A percentile compares a stretch with the other conserved stretches of the same genome.
phyloP scores from a whole-genome alignment of 2,329 filamentous ascomycete genomes.

The Epichloe uncinata region DNA sequence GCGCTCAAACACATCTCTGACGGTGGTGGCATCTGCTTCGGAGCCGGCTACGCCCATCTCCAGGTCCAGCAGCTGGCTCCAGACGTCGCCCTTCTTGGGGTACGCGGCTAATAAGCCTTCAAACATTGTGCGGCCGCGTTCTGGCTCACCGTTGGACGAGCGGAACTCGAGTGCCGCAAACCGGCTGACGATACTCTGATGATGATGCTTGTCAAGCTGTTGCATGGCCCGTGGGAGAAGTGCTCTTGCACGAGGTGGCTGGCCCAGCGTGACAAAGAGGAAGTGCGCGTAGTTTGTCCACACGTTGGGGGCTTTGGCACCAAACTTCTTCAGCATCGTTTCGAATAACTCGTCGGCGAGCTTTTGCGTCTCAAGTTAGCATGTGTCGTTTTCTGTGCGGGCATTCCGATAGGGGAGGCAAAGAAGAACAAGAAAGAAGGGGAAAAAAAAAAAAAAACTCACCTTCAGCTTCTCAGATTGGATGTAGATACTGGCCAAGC shows the following conservation, averaged over 20 bases:
- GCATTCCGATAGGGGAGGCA: not conserved
- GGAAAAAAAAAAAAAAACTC: not conserved
- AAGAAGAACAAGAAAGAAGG: not conserved
- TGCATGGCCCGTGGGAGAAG: slow-evolving; percentile 77
- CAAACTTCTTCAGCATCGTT: slow-evolving; percentile 75
- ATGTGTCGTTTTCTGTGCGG: not conserved
- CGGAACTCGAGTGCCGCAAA: slow-evolving; percentile 90
- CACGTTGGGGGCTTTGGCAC: slow-evolving; percentile 63
- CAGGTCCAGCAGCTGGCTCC: slow-evolving; percentile 83
- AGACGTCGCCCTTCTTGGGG: slow-evolving; percentile 82
- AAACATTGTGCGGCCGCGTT: slow-evolving; percentile 89
- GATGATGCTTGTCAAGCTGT: slow-evolving; percentile 56
- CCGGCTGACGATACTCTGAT: slow-evolving; percentile 60
- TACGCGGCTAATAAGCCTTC: slow-evolving; percentile 74
- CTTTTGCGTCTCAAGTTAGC: slow-evolving; percentile 28
- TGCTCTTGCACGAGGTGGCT: slow-evolving; percentile 60
- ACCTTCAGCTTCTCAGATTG: slow-evolving; percentile 75
- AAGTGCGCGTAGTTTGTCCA: slow-evolving; percentile 96
- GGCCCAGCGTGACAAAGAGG: slow-evolving; percentile 59
- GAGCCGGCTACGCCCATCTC: slow-evolving; percentile 50
- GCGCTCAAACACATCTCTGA: slow-evolving; percentile 72
- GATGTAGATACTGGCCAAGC: slow-evolving; percentile 88
- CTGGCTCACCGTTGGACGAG: slow-evolving; percentile 66
- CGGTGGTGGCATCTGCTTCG: slow-evolving; percentile 38
- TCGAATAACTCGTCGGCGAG: slow-evolving; percentile 85